These are phyloP conservation scores for Rosa hybrid DNA, from an alignment of 331 rosid species.

Conservation along the genomic window DNA sequence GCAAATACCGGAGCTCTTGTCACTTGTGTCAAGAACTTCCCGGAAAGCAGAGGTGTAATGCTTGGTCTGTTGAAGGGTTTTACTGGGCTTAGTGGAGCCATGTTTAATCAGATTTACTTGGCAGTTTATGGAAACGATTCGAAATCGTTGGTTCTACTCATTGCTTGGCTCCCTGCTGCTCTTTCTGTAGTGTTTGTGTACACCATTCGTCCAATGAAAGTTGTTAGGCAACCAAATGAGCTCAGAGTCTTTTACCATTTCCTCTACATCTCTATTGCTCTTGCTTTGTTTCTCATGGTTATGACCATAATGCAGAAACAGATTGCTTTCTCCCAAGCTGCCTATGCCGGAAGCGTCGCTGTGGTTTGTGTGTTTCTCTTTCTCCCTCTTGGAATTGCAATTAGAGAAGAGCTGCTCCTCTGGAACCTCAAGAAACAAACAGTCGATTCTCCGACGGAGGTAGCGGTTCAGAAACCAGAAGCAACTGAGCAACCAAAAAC, in stretches of 20 bases:
- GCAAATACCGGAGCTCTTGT: slow-evolving; percentile 57
- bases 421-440: slow-evolving; percentile 27
- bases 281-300: slow-evolving; percentile 44
- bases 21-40: slow-evolving; percentile 55
- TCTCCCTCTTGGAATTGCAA: slow-evolving; percentile 33
- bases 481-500: neutral
- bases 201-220: slow-evolving; percentile 39
- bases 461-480: slow-evolving; percentile 15
- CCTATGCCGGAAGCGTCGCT: slow-evolving; percentile 33
- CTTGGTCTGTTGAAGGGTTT: slow-evolving; percentile 58
- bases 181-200: slow-evolving; percentile 41
- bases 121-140: slow-evolving; percentile 55
- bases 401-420: slow-evolving; percentile 32
- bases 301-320: slow-evolving; percentile 31
- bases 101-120: slow-evolving; percentile 47
- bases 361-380: slow-evolving; percentile 38
- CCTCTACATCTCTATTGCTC: slow-evolving; percentile 42
- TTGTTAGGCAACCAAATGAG: slow-evolving; percentile 38
- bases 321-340: slow-evolving; percentile 34
- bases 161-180: slow-evolving; percentile 63
- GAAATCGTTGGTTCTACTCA: slow-evolving; percentile 45
- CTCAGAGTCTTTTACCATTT: slow-evolving; percentile 40
- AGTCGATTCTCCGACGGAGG: slow-evolving; percentile 2
- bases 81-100: slow-evolving; percentile 58
- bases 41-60: slow-evolving; percentile 52